Evolutionary conservation across 1,284 basidiomycete genomes (phyloP), one percentile per base, ranked within the genome.

Genomic region (Grifola frondosa): DNA sequence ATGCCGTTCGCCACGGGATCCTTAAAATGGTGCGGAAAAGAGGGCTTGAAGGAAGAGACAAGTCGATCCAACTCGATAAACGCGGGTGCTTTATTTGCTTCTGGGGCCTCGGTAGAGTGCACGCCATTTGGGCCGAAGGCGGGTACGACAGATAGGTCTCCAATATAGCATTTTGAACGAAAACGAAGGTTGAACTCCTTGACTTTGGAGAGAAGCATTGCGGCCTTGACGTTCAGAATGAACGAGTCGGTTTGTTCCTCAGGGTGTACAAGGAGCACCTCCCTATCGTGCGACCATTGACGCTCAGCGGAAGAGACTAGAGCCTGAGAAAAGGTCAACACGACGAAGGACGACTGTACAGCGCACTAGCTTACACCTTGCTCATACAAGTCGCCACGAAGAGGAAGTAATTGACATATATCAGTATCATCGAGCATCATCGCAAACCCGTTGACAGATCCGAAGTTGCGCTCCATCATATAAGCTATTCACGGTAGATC

Each of bases 171-270:
- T 52, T 71, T 75, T 21, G 77, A 68, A 22, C 78, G 69, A 61
- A 84, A 87, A 25, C 85, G 77, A 33, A 79, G 56, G 56, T 88
- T 88, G 63, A 85, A 88, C n/a, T 71, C 66, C 59, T 88, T 89
- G 25, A 85, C 78, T 35, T 68, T 73, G 9, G 84, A 86, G 24
- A 88, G 71, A 28, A 89, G 55, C 44, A 88, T 78, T 9, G 74
- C 70, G 16, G 78, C 74, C 58, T 89, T 89, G 59, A 88, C 71
- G 51, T 84, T 86, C n/a, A 89, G 58, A n/a, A 77, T 77, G 52
- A 87, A 87, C 1, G 84, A 78, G 58, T 89, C 86, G 0, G 77
- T 78, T 54, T 84, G 78, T n/a, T 72, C 69, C 30, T 77, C 77
- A 16, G 77, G 77, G 56, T 87, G 81, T 8, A 63, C 60, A 7